Evolutionary conservation across 345 rosid genomes (phyloP).

Genomic region (Eucalyptus leucophloia): DNA sequence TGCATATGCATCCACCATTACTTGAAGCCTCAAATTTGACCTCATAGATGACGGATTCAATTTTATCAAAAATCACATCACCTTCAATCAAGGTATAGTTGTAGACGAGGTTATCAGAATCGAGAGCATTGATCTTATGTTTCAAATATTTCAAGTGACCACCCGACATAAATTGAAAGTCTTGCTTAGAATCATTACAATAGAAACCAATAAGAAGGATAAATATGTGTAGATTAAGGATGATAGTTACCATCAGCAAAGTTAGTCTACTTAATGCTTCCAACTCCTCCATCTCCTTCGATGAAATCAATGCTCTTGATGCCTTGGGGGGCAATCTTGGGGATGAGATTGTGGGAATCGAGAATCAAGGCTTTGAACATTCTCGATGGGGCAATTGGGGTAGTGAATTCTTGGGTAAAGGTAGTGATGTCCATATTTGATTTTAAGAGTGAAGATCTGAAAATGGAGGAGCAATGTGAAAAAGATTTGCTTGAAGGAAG

Average conservation of each 20-base stretch:
- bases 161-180: neutral
- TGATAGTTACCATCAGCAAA: neutral
- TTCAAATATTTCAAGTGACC: neutral
- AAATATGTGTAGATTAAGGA: neutral
- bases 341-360: too few species aligned
- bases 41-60: neutral
- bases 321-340: too few species aligned
- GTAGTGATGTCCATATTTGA: too few species aligned
- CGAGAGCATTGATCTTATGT: neutral
- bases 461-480: too few species aligned
- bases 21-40: neutral
- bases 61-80: neutral
- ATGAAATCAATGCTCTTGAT: too few species aligned
- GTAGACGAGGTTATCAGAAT: neutral
- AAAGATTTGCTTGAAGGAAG: too few species aligned
- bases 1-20: neutral
- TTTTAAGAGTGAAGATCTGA: neutral
- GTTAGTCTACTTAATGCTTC: too few species aligned
- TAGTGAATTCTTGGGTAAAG: too few species aligned
- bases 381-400: neutral
- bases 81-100: neutral
- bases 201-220: neutral
- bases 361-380: too few species aligned
- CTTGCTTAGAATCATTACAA: neutral
- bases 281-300: too few species aligned